Percentiles rank a stretch among this genome's conserved stretches.
phyloP scores from a whole-genome alignment of 2,329 filamentous ascomycete genomes.

The Botryotinia calthae region DNA sequence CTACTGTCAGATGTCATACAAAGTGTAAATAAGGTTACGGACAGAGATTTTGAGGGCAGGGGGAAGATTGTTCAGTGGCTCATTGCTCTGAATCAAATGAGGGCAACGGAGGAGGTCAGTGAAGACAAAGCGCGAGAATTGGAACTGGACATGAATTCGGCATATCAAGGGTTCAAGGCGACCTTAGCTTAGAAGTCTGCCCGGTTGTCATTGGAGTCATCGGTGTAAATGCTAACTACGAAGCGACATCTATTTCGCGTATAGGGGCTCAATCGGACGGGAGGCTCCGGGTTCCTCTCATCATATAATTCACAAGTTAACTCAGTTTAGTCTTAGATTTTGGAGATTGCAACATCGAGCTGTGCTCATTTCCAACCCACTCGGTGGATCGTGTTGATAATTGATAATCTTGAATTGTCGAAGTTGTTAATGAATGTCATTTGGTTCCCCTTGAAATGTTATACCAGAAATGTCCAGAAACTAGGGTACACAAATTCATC shows the following conservation, averaged over 20 bases:
- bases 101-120: constrained; percentile 83
- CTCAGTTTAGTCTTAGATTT: neutral
- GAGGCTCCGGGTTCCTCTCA: neutral
- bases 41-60: constrained; percentile 89
- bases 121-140: constrained; percentile 86
- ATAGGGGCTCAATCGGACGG: neutral
- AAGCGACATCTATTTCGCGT: neutral
- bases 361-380: neutral
- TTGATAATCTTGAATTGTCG: neutral
- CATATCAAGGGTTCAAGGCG: constrained; percentile 87
- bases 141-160: constrained; percentile 89
- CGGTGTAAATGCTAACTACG: neutral
- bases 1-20: constrained; percentile 94
- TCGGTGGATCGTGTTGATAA: neutral
- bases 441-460: constrained; percentile 12
- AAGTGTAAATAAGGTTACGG: constrained; percentile 94
- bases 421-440: neutral
- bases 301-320: neutral
- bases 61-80: constrained; percentile 99
- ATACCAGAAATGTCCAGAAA: constrained; percentile 96
- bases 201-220: neutral
- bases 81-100: constrained; percentile 97
- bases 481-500: constrained; percentile 98
- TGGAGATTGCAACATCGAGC: neutral
- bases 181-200: constrained; percentile 30